Conservation (phyloP, 108 stramenopile species). For the Pseudonitzschia multiseries region DNA sequence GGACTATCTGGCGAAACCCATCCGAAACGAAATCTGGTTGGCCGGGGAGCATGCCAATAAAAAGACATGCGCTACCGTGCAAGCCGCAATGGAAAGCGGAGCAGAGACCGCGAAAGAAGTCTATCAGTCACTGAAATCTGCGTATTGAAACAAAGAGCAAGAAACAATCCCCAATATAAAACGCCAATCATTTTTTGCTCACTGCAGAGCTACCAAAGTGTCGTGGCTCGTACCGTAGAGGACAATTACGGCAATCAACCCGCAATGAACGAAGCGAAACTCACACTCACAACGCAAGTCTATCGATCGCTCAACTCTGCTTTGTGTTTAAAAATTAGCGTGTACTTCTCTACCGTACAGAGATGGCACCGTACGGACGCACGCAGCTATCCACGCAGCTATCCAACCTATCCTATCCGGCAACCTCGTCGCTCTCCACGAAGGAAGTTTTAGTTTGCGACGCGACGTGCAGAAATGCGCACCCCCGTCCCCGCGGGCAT, state of each 20-base stretch:
- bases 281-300: too few relatives aligned
- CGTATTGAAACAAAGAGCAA: not conserved
- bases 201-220: not conserved
- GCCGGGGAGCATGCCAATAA: slow-evolving; percentile 45
- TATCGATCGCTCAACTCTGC: too few relatives aligned
- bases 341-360: too few relatives aligned
- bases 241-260: too few relatives aligned
- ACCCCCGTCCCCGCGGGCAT: slow-evolving; percentile 75
- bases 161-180: not conserved
- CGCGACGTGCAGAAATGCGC: slow-evolving; percentile 89
- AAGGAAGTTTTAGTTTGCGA: slow-evolving; percentile 50
- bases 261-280: too few relatives aligned
- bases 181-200: too few relatives aligned
- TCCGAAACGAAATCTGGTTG: slow-evolving; percentile 32
- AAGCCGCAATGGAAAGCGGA: slow-evolving; percentile 50
- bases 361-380: too few relatives aligned
- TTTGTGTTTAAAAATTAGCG: too few relatives aligned
- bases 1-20: slow-evolving; percentile 21
- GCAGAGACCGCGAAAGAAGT: slow-evolving; percentile 34
- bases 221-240: too few relatives aligned
- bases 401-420: slow-evolving; percentile 23
- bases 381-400: not conserved
- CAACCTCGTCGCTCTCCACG: slow-evolving; percentile 47
- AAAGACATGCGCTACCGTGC: slow-evolving; percentile 37
- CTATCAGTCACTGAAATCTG: not conserved